Base-by-base conservation (phyloP, 1,284 basidiomycete genomes). In the Ustilago tritici region DNA sequence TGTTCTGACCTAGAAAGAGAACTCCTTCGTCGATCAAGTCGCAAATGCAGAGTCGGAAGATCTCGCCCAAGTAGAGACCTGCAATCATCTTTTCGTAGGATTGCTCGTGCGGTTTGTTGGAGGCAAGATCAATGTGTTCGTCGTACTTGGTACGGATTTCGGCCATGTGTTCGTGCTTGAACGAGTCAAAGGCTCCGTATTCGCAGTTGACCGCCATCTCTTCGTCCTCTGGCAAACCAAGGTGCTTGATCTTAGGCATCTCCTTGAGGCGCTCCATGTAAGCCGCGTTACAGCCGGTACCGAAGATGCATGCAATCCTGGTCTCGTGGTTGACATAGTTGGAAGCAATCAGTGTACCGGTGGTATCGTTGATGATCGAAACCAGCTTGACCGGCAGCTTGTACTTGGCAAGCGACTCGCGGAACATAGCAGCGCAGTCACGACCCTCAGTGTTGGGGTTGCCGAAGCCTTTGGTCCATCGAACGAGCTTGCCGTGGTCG, bases 381-480 rank as follows among this genome's bases (percentile, higher is more conserved):
- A 79, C 83, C 67, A 85, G 73, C 73, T 83, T 80, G 72, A 85
- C 77, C 19, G 84, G 84, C 32, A 85, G 80, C 31, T 82, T 63
- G 75, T 88, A 90, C 91, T 88, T 93, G 73, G 90, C 89, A 57
- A 99, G 90, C 35, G 93, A 92, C 75, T 92, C 87, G 62, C 91
- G 90, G 89, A 99, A 96, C 93, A 99, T 95, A 55, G 89, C 92
- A 6, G 93, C 95, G 36, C 96, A 95, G 85, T 99, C 94, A 65
- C 90, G 89, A 15, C 95, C 95, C 87, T 99, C 97, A 23, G 94
- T 95, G 86, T 95, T 95, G 7, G 91, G 87, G 1, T 93, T 93
- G 43, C 95, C 95, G 83, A 99, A 99, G 77, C 96, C 97, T 88
- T 99, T 99, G 53, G 97, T 99, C 96, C 97, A 99, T 40, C 95